Conservation (phyloP, 2,329 filamentous ascomycete species). For the Aquanectria penicillioides region DNA sequence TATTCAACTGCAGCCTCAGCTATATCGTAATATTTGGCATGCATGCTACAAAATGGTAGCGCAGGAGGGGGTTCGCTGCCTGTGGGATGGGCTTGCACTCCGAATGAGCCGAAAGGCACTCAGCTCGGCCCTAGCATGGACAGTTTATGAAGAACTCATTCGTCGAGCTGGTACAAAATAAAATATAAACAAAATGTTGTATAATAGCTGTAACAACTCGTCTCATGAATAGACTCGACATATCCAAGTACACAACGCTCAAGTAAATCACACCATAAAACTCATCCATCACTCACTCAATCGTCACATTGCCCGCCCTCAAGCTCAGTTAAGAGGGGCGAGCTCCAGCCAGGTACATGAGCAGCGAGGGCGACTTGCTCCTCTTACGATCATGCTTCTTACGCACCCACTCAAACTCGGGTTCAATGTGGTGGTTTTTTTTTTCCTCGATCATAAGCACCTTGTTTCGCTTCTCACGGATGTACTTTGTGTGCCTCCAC, state of each 20-base stretch:
- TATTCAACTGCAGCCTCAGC: slow-evolving; percentile 86
- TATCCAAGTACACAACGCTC: slow-evolving; percentile 17
- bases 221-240: slow-evolving; percentile 27
- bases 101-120: slow-evolving; percentile 91
- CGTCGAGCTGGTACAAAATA: slow-evolving; percentile 57
- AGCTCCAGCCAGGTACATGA: slow-evolving; percentile 68
- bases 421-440: slow-evolving; percentile 53
- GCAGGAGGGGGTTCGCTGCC: slow-evolving; percentile 81
- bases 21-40: slow-evolving; percentile 84
- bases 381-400: slow-evolving; percentile 64
- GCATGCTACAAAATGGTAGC: slow-evolving; percentile 80
- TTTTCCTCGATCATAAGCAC: slow-evolving; percentile 60
- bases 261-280: not conserved
- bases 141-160: slow-evolving; percentile 93
- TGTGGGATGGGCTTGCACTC: slow-evolving; percentile 87
- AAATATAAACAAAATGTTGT: slow-evolving; percentile 20
- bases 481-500: slow-evolving; percentile 74
- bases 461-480: slow-evolving; percentile 66
- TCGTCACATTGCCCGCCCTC: slow-evolving; percentile 9
- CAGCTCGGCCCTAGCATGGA: slow-evolving; percentile 97
- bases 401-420: slow-evolving; percentile 66
- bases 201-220: slow-evolving; percentile 37
- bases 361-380: slow-evolving; percentile 65
- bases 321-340: slow-evolving; percentile 49
- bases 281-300: not conserved